A percentile compares a stretch with the other conserved stretches of the same genome.
Evolutionary conservation across 208 protist species (phyloP).

Genomic region (Leishmania major): DNA sequence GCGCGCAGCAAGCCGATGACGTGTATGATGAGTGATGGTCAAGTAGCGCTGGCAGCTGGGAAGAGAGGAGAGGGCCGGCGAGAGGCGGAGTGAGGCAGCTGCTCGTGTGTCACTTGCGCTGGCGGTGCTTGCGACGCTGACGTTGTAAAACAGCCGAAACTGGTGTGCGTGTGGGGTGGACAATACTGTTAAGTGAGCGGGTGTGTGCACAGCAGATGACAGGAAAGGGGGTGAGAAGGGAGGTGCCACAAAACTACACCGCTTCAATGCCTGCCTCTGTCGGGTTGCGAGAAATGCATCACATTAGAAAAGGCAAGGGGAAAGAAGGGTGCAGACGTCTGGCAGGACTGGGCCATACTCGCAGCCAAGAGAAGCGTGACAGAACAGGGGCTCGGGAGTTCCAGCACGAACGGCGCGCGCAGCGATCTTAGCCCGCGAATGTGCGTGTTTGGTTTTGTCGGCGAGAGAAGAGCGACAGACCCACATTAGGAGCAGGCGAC

Average conservation of each 20-base stretch:
- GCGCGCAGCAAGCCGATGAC: neutral
- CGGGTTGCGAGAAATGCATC: neutral
- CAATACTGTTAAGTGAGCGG: neutral
- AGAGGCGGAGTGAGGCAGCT: neutral
- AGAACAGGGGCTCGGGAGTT: neutral
- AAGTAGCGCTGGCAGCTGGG: neutral
- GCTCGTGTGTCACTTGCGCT: neutral
- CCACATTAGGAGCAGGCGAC: neutral
- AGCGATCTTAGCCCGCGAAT: neutral
- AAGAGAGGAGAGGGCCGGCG: neutral
- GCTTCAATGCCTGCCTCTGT: neutral
- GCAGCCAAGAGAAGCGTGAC: neutral
- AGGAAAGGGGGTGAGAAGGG: neutral
- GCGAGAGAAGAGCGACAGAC: neutral
- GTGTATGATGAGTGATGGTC: neutral
- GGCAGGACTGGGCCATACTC: neutral
- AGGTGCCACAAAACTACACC: neutral
- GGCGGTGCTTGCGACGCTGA: neutral
- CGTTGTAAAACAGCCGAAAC: neutral
- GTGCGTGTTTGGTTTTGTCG: neutral
- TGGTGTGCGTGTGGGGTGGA: neutral
- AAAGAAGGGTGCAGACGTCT: neutral
- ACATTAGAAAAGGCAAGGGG: no score
- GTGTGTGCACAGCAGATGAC: neutral
- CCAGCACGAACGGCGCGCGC: neutral